Evolutionary conservation across 176 grass and related monocot species (phyloP).

Genomic region (Carex cristatella): DNA sequence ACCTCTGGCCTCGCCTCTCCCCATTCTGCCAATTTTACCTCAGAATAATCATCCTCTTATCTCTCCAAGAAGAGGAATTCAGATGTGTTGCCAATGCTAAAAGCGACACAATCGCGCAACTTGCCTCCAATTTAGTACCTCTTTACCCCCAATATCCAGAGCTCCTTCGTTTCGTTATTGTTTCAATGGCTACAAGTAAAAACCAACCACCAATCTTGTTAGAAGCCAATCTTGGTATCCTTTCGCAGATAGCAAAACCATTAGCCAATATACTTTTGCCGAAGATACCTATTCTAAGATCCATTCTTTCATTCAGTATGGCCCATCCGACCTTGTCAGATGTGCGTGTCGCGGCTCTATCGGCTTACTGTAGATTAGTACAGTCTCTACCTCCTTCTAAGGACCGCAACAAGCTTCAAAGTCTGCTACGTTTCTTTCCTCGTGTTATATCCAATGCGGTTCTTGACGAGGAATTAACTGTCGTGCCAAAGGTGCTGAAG

Average conservation of each 20-base stretch:
- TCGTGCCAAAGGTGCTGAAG: slow-evolving; percentile 68
- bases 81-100: slow-evolving; percentile 76
- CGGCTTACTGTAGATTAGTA: slow-evolving; percentile 61
- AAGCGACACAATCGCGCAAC: slow-evolving; percentile 73
- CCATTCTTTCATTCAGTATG: slow-evolving; percentile 51
- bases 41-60: slow-evolving; percentile 53
- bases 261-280: slow-evolving; percentile 54
- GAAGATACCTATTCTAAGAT: slow-evolving; percentile 58
- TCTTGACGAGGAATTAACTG: not conserved
- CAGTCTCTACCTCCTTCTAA: slow-evolving; percentile 61
- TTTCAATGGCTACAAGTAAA: slow-evolving; percentile 25
- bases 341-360: slow-evolving; percentile 59
- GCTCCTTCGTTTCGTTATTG: slow-evolving; percentile 62
- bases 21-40: slow-evolving; percentile 40
- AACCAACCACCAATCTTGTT: slow-evolving; percentile 37
- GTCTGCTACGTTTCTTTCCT: slow-evolving; percentile 53
- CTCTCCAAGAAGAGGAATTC: slow-evolving; percentile 44
- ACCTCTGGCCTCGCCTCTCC: slow-evolving; percentile 30
- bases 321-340: slow-evolving; percentile 50
- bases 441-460: slow-evolving; percentile 45
- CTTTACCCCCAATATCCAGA: slow-evolving; percentile 47
- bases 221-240: slow-evolving; percentile 71
- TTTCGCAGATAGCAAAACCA: slow-evolving; percentile 52
- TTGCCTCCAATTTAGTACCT: slow-evolving; percentile 36
- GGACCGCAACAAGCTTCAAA: slow-evolving; percentile 56